Evolutionary conservation across 345 rosid species (phyloP), one percentile per base, ranked within the genome.

Genomic region (Murraya paniculata): DNA sequence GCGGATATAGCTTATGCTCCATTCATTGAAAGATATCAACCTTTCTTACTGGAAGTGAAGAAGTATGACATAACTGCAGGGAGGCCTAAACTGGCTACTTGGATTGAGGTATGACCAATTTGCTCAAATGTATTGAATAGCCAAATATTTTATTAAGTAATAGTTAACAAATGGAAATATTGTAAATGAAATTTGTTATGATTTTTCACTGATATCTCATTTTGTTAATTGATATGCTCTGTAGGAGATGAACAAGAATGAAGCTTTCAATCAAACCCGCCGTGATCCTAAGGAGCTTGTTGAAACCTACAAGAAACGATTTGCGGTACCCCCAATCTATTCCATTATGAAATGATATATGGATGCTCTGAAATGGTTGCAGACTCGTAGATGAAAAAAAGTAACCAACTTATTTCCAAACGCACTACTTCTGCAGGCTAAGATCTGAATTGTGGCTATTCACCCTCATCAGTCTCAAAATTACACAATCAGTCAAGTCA

Each of bases 1-100:
- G 96, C 84, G 74, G 98, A 91, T 85, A 86, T 95, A 80, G 94
- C 92, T 77, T 92, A 91, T 81, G 86, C 78, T 74, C 92, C 99
- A 58, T 92, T 92, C 71, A 84, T 93, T 8, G 98, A 93, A 83
- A 86, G 98, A 73, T 86, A 68, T 35, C 87, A 41, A 10, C 86
- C 86, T 33, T 86, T 85, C 81, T 79, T 91, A 41, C 80, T 39
- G 50, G 92, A 95, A 62, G 92, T 82, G 39, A 86, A 86, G 77
- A 81, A 86, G 64, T 82, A 81, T 57, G 96, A 93, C 79, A 80
- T 91, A 21, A 92, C 92, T 39, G 82, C 65, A 38, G 91, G 88
- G 78, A 91, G 97, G 81, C 94, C 96, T 73, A 89, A 86, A 76
- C 86, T 95, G 30, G 81, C 89, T 76, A 64, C 87, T 68, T 95